Base-by-base conservation (phyloP, 768 basidiomycete species). In the Dacryopinax spathularia region DNA sequence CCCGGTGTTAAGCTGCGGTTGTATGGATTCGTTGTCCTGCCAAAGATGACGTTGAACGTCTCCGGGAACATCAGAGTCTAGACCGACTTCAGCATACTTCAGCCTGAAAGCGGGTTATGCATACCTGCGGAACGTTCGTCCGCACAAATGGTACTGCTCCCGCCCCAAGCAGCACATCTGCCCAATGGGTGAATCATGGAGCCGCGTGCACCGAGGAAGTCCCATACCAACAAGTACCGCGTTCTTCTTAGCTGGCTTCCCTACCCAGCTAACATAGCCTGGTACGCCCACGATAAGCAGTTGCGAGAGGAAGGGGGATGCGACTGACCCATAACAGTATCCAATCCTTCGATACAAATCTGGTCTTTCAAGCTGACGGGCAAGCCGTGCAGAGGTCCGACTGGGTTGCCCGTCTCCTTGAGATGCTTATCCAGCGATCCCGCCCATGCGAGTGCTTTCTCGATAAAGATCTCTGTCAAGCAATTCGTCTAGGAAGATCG, bases 391-490 rank as follows among this genome's bases (percentile, higher is more conserved):
- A 90, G 75, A 1, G 87, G 85, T 0, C 90, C 90, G 1, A 87
- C 75, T 1, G 81, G 74, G 64, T 80, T 79, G 27, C 89, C 90
- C 0, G 83, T 89, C 65, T 69, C 74, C 67, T 77, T 77, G 43
- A 87, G 72, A 65, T 82, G 73, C 3, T 80, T 81, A 68, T 92
- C 91, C 2, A 91, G 77, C 69, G 83, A 79, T 18, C 77, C 73
- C 1, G 91, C 90, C 10, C 84, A 78, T 16, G 72, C 74, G 2
- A 89, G 75, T 0, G 86, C 90, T 4, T 80, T 77, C 22, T 90
- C 85, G 61, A 89, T 79, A 68, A 88, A 89, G n/a, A 89, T 84
- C 71, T 91, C 89, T 0, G 89, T 91, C 36, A 91, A 70, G 70
- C 90, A 91, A 67, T 90, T 90, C 4, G 83, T 84, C 87, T 89